Evolutionary conservation across 345 rosid genomes (phyloP), one percentile per base, ranked within the genome.

Genomic region (Gossypium longicalyx): DNA sequence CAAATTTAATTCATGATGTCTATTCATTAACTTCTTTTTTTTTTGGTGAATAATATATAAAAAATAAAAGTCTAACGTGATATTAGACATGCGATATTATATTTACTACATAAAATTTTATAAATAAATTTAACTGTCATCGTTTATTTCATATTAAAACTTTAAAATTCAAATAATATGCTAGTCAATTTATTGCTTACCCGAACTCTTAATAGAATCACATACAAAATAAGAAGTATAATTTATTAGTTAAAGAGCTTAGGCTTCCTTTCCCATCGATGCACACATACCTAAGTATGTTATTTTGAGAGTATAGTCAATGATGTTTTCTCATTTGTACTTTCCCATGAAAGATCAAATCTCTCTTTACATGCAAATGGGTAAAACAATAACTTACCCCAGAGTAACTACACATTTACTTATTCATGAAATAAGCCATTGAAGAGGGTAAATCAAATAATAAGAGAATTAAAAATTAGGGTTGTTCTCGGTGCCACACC

Each of bases 401-500:
- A 45, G 54, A 45, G 48, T 19, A 65, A 6, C 54, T 45, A 22
- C 19, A 20, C 19, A 12, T 27, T 47, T 22, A 22, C 1, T 43
- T 17, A 16, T 47, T 23, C 72, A 49, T 56, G 61, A 56, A 10
- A 56, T 9, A 19, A 56, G 61, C 61, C 27, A 2, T 20, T 20
- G 9, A 54, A 54, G 58, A 54, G 23, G 22, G 19, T 49, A 49
- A 12, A 29, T 15, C 17, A 49, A 49, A 49, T 49, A 49, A n/a
- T 7, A n/a, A 54, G 58, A 7, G 23, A n/a, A 3, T 7, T n/a
- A n/a, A n/a, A 49, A 54, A 53, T 19, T 4, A 4, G 43, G 41
- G 27, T 10, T 57, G 34, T 43, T 53, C 71, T 77, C 73, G 83
- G 82, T 76, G 86, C 80, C 82, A 51, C 5, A 29, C 38, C 63